These are phyloP conservation scores for Beta lomatogona DNA, from an alignment of 179 eudicot species.

Conservation along the genomic window DNA sequence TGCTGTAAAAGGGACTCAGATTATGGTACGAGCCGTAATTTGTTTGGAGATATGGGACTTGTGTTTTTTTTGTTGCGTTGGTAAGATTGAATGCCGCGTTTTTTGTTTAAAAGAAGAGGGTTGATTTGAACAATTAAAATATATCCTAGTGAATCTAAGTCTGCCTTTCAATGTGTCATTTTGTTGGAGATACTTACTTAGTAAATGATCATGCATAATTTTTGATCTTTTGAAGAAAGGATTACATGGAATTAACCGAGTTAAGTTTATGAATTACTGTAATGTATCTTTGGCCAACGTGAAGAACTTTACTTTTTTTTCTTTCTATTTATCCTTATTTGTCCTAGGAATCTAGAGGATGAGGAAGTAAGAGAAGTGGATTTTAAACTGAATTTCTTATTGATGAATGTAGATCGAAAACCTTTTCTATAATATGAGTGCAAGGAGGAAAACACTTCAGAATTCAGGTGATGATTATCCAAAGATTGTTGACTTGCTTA, in stretches of 20 bases:
- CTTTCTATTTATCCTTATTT: not conserved
- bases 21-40: constrained; percentile 48
- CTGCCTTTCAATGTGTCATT: no score
- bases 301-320: no score
- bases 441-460: constrained; percentile 83
- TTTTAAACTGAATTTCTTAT: not conserved
- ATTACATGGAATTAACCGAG: not conserved
- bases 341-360: not conserved
- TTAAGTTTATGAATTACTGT: not conserved
- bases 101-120: not conserved
- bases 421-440: constrained; percentile 84
- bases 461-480: constrained; percentile 87
- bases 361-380: not conserved
- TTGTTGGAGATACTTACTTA: no score
- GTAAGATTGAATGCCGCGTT: not conserved
- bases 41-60: constrained; percentile 3
- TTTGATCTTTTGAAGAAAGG: constrained; percentile 11
- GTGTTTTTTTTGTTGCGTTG: not conserved
- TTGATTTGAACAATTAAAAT: no score
- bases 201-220: not conserved
- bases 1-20: constrained; percentile 93
- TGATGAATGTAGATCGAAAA: constrained; percentile 64
- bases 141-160: not conserved
- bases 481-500: constrained; percentile 82
- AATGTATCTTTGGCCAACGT: not conserved